phyloP scores from a whole-genome alignment of 345 rosid species.

The Tarenaya hassleriana region DNA sequence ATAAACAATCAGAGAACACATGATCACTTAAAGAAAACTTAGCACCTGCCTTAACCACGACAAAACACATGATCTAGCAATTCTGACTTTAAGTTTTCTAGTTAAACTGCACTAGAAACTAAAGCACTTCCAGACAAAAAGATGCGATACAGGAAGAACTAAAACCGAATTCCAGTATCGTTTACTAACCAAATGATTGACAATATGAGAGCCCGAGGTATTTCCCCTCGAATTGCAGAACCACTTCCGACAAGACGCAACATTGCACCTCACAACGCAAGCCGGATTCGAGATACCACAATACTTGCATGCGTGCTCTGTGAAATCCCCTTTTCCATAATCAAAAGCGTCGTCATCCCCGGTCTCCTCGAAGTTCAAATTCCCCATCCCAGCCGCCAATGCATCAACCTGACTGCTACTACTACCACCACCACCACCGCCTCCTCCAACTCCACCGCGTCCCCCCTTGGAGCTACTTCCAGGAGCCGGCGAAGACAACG shows the following conservation, averaged over 20 bases:
- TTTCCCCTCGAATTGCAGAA: constrained; percentile 98
- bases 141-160: background rate
- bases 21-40: constrained; percentile 11
- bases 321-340: constrained; percentile 71
- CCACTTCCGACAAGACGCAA: constrained; percentile 98
- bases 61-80: background rate
- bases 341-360: constrained; percentile 80
- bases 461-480: constrained; percentile 35
- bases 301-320: constrained; percentile 91
- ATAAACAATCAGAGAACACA: background rate
- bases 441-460: constrained; percentile 35
- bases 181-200: constrained; percentile 86
- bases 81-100: no score
- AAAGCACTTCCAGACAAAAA: background rate
- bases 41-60: constrained; percentile 4
- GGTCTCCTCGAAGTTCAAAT: constrained; percentile 90
- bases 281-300: constrained; percentile 98
- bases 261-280: constrained; percentile 95
- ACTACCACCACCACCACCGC: constrained; percentile 25
- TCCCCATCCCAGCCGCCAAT: constrained; percentile 64
- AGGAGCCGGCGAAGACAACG: constrained; percentile 39
- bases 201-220: constrained; percentile 98
- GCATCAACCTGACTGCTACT: constrained; percentile 58
- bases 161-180: background rate
- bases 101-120: background rate